Base-by-base conservation (phyloP, 331 rosid genomes). In the Cucumis variabilis region DNA sequence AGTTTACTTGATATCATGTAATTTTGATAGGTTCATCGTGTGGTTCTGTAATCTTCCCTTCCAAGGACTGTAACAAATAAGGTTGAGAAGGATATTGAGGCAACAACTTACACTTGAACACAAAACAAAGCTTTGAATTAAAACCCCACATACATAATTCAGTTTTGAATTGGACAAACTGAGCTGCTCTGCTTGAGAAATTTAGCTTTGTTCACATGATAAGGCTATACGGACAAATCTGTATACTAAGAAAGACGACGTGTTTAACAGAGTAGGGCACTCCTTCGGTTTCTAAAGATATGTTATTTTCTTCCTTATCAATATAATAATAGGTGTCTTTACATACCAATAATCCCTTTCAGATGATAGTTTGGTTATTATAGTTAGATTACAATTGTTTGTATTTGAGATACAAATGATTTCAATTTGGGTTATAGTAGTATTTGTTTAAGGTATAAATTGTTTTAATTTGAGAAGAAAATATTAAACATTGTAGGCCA, bases 21-120 rank as follows among this genome's bases (percentile, higher is more conserved):
- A 82, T 27, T 3, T 50, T 17, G 17, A 48, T 88, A 97, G 99
- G 99, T 95, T 89, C 94, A 95, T 63, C 96, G 86, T 20, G 96
- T 91, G 23, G 94, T 91, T 71, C 85, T 90, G 69, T 76, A 92
- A 86, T 66, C 94, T 66, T 91, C 93, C 68, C 98, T 97, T 89
- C 99, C 99, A 16, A 91, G 99, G 90, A 97, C 99, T 10, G 98
- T 98, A 30, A 88, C 98, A 68, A 97, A 97, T 90, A 97, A 97
- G 91, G 98, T 97, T 27, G 99, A 92, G 99, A 94, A 91, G 99
- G 94, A 87, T 95, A 89, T 89, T 97, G 93, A 88, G 97, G 60
- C 90, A 91, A 90, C 97, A 94, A 85, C 87, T 95, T 58, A 37
- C 89, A 78, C 55, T 23, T 83, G 89, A 87, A 88, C 93, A 88